Percentiles rank a stretch among this genome's conserved stretches.
These are phyloP conservation scores for Metschnikowia lunata DNA, from an alignment of 805 yeast species.

Conservation along the genomic window DNA sequence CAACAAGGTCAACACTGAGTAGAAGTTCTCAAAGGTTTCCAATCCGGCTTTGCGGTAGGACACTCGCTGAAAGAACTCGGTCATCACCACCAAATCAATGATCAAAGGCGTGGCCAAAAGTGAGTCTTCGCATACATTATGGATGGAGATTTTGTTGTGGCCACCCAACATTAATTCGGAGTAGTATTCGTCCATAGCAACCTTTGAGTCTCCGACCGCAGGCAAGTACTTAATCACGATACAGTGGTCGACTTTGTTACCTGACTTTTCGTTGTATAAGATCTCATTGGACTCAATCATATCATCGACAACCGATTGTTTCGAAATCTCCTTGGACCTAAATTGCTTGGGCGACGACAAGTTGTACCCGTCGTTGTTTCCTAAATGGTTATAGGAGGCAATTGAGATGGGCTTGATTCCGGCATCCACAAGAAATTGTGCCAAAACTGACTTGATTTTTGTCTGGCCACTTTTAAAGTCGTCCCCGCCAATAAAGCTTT, in stretches of 20 bases:
- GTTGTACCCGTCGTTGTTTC: slow-evolving; percentile 94
- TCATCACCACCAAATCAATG: slow-evolving; percentile 82
- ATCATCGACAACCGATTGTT: slow-evolving; percentile 90
- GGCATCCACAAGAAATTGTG: slow-evolving; percentile 94
- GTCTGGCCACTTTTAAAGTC: slow-evolving; percentile 98
- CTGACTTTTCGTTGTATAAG: slow-evolving; percentile 74
- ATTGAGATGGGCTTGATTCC: slow-evolving; percentile 93
- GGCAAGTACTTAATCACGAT: slow-evolving; percentile 91
- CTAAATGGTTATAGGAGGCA: slow-evolving; percentile 94
- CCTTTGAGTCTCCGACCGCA: slow-evolving; percentile 95
- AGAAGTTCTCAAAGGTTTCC: slow-evolving; percentile 57
- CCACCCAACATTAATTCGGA: slow-evolving; percentile 97
- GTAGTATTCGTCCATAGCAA: slow-evolving; percentile 98
- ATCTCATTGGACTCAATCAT: slow-evolving; percentile 84
- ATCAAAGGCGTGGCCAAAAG: slow-evolving; percentile 91
- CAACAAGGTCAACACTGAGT: slow-evolving; percentile 81
- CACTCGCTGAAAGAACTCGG: slow-evolving; percentile 88
- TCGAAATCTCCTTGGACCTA: slow-evolving; percentile 92
- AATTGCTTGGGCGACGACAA: slow-evolving; percentile 89
- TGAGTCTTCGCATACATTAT: slow-evolving; percentile 95
- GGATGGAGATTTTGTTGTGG: slow-evolving; percentile 88
- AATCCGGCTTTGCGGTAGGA: slow-evolving; percentile 59
- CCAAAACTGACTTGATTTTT: slow-evolving; percentile 90
- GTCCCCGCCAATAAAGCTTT: slow-evolving; percentile 88
- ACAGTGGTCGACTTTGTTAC: slow-evolving; percentile 83